Base-by-base conservation (phyloP, 2,329 filamentous ascomycete genomes). In the Chalara sp. region DNA sequence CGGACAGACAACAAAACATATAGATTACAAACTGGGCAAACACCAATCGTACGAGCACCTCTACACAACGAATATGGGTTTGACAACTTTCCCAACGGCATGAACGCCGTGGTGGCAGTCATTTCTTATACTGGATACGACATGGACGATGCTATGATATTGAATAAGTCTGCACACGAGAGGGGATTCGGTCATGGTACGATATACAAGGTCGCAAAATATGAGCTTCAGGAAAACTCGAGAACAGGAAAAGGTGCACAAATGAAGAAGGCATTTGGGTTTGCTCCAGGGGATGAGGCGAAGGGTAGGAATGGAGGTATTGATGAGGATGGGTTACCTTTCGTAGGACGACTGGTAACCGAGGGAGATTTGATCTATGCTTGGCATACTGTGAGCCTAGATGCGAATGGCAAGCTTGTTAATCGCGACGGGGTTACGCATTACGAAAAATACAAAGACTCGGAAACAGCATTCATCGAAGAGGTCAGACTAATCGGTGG, bases 121-220 rank as follows among this genome's bases (percentile, higher is more conserved):
- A 96, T 99, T 57, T 96, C 92, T 0, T 99, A 99, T 69, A 97
- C 92, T 2, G 93, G 92, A 47, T 99, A 97, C 72, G 93, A 99
- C 77, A 99, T 99, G 93, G 93, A 99, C 76, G 93, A 99, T 72
- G 93, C 93, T 67, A 97, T 97, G 92, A 97, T 99, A 66, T 77
- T 99, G 66, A 97, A 97, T 76, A 97, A 97, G 69, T 96, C 90
- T 21, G 84, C 92, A 3, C 89, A 96, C 68, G 93, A 99, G 70
- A 84, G 93, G 60, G 93, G 93, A 11, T 97, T 99, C 64, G 92
- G 90, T 37, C 84, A 97, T 64, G 93, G 93, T 50, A 95, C 91
- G 5, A 90, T 99, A 61, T 99, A 96, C 78, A 99, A 99, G 75
- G 95, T 90, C 6, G 96, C 97, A 72, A 87, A 95, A 64, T 84